Conservation (phyloP, 2,329 filamentous ascomycete species). For the Apiospora hydei region DNA sequence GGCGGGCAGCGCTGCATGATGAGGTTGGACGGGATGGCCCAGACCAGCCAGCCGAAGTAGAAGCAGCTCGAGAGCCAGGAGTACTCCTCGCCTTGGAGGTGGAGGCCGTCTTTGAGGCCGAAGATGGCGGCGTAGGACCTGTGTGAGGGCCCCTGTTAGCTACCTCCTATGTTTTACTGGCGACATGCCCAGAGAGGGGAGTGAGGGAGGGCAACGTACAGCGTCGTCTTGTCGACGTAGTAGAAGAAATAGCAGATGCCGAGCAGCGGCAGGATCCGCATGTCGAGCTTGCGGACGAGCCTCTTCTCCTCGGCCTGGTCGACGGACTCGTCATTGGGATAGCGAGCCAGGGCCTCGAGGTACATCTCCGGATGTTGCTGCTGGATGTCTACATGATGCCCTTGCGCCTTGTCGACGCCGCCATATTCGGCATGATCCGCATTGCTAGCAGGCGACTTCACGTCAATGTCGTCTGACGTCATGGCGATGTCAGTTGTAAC, state of each 20-base stretch:
- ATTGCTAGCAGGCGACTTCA: neutral
- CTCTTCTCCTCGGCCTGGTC: conserved; percentile 45
- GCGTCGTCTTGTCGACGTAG: conserved; percentile 57
- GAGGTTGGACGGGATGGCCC: conserved; percentile 43
- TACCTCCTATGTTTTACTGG: too few species aligned
- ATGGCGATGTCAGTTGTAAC: neutral
- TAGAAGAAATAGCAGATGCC: conserved; percentile 58
- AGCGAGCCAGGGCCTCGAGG: conserved; percentile 1
- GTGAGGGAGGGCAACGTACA: conserved; percentile 40
- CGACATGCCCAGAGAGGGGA: too few species aligned
- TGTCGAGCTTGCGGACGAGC: conserved; percentile 55
- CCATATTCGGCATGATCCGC: neutral
- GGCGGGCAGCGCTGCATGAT: conserved; percentile 45
- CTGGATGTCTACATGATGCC: neutral
- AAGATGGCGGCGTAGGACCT: conserved; percentile 41
- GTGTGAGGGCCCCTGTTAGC: neutral
- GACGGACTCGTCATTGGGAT: conserved; percentile 11
- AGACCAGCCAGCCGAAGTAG: conserved; percentile 51
- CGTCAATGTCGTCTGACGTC: neutral
- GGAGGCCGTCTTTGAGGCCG: conserved; percentile 49
- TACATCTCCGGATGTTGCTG: conserved; percentile 15
- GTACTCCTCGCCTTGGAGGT: conserved; percentile 54
- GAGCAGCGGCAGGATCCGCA: conserved; percentile 58
- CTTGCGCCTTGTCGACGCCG: neutral
- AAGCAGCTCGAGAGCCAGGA: conserved; percentile 62